Base-by-base conservation (phyloP, 805 yeast genomes). In the Tetrapisispora pingtungensis region DNA sequence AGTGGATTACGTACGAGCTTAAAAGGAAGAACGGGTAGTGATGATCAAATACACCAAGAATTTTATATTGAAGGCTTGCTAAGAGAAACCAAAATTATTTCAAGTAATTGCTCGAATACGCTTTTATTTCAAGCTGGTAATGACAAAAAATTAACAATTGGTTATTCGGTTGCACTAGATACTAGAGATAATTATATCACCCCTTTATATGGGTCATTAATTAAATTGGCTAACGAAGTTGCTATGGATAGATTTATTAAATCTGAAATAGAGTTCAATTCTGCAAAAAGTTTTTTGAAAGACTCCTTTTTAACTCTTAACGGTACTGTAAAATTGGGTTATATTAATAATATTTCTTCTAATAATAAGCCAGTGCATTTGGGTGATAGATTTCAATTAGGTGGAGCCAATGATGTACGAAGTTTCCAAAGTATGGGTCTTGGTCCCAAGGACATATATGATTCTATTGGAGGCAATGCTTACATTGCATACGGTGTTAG, bases 321-420 rank as follows among this genome's bases (percentile, higher is more conserved):
- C 40, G 50, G 74, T 1, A 65, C 75, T 1, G 54, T 71, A 4
- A 73, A 72, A 37, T 66, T 74, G 33, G 96, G 95, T 4, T 68
- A 70, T 44, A 66, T 85, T 26, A 64, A 68, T 46, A 67, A 75
- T 44, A 57, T 72, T 22, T 54, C 53, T 19, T 41, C 51, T 10
- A 52, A 43, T 47, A 55, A 48, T 44, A 64, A 44, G 57, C 81
- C 59, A 10, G 48, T 72, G 1, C 89, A 84, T 55, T 57, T 81
- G 27, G 73, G 81, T 57, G 98, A 90, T 61, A 74, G 84, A 50
- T 90, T 89, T 59, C 85, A 80, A 56, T 69, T 84, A 37, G 95
- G 96, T 15, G 96, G 96, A 0, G 75, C 80, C 13, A 73, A 78
- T 44, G 82, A 81, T 43, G 77, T 87, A 26, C 70, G 83, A 46